Evolutionary conservation across 441 rosid species (phyloP), one percentile per base, ranked within the genome.

Genomic region (Francoa sonchifolia): DNA sequence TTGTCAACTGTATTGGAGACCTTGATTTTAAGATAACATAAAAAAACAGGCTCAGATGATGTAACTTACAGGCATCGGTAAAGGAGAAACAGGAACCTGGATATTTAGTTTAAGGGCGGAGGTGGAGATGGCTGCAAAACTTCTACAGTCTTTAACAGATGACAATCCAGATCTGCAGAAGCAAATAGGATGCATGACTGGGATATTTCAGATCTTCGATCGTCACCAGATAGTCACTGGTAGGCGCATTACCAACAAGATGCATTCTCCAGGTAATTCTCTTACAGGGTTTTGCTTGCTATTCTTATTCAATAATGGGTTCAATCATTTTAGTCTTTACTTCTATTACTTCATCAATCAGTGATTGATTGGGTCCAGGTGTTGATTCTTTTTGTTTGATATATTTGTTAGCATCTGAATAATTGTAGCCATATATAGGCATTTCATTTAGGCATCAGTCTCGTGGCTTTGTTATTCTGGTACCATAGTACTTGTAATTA

Each of bases 171-270:
- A 82, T 59, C 66, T 89, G 63, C 84, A 77, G 74, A 85, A 72
- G 76, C 86, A 76, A 58, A 74, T 85, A 12, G 98, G 98, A 53
- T 89, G 98, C 71, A 79, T 89, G 87, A 79, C 73, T 33, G 94
- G 92, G 52, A 66, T 82, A 55, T 72, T 79, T 43, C 98, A 89
- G 66, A 54, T 89, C 39, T 84, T 89, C 56, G 96, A 85, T 71
- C 79, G 86, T n/a, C 77, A 71, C 20, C 76, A 67, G 14, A 47
- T 67, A 55, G 46, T 85, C 29, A 47, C 72, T 16, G 55, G 67
- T 17, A 66, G 80, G 62, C 81, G 74, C 48, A 39, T 48, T 35
- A 59, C 37, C 59, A 69, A 63, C 30, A 68, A 62, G 66, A 79
- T 70, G 65, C 82, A 73, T 61, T 72, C 76, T 55, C 67, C 76